phyloP scores from a whole-genome alignment of 129 eudicot genomes.

The Apium graveolens region DNA sequence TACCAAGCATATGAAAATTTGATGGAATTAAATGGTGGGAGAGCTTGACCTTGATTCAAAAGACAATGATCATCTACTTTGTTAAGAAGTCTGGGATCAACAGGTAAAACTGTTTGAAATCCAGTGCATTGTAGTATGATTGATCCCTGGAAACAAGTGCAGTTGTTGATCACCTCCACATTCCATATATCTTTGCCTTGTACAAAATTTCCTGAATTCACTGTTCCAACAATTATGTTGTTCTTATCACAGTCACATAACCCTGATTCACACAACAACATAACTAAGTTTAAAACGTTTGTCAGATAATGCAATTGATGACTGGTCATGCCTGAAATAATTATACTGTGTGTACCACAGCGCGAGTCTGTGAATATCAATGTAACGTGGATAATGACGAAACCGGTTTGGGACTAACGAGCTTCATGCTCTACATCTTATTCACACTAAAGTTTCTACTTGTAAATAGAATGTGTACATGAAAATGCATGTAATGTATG shows the following conservation, averaged over 20 bases:
- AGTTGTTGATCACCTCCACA: background rate
- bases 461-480: no score
- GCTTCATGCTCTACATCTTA: no score
- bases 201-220: background rate
- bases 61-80: background rate
- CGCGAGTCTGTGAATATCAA: no score
- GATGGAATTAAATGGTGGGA: slow-evolving; percentile 2
- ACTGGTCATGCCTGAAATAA: no score
- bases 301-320: background rate
- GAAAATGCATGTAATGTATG: no score
- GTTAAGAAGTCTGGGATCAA: background rate
- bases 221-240: background rate
- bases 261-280: background rate
- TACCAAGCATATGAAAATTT: background rate
- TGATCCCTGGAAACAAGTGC: background rate
- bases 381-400: no score
- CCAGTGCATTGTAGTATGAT: background rate
- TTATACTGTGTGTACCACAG: no score
- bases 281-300: background rate
- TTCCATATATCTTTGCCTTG: background rate
- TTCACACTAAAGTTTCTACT: no score
- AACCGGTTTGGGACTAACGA: no score
- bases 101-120: background rate
- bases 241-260: background rate
- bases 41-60: background rate